Percentiles rank a stretch among this genome's conserved stretches.
phyloP scores from a whole-genome alignment of 306 rosid genomes.

The Alnus glutinosa region DNA sequence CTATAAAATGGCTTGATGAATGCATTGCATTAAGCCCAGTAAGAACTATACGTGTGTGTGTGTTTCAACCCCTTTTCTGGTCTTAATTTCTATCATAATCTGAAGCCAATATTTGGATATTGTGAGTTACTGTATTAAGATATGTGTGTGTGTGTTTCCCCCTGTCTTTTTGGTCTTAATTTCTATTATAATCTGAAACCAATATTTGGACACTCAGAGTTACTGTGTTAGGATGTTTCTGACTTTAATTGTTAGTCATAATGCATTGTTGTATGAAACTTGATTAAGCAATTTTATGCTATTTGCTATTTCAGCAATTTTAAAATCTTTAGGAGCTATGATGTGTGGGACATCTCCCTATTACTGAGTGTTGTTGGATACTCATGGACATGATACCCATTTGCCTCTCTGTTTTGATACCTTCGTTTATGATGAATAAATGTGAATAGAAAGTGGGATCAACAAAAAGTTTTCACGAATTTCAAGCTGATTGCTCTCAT shows the following conservation, averaged over 20 bases:
- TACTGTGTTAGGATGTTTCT: background rate
- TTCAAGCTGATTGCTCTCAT: background rate
- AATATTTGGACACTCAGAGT: background rate
- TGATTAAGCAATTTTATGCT: background rate
- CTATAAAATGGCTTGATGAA: slow-evolving; percentile 90
- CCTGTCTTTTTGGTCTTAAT: slow-evolving; percentile 7
- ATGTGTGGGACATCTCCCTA: background rate
- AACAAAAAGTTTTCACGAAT: background rate
- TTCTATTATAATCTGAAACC: slow-evolving; percentile 12
- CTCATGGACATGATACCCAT: background rate
- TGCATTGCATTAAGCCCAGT: slow-evolving; percentile 68
- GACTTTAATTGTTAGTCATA: background rate
- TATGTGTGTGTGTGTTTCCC: slow-evolving; percentile 11
- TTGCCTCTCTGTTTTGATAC: background rate
- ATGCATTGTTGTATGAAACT: background rate
- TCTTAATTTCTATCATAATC: slow-evolving; percentile 10
- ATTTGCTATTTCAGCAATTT: background rate
- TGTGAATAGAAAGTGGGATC: background rate
- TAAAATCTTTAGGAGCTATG: background rate
- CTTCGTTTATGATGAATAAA: background rate
- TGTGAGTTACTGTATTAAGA: background rate
- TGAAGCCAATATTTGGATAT: slow-evolving; percentile 8
- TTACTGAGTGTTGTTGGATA: background rate
- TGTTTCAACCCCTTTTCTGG: slow-evolving; percentile 15
- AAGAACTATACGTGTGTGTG: slow-evolving; percentile 14